Percentiles rank a stretch among this genome's conserved stretches.
phyloP scores from a whole-genome alignment of 2,329 filamentous ascomycete genomes.

The Trichoderma lentiforme region DNA sequence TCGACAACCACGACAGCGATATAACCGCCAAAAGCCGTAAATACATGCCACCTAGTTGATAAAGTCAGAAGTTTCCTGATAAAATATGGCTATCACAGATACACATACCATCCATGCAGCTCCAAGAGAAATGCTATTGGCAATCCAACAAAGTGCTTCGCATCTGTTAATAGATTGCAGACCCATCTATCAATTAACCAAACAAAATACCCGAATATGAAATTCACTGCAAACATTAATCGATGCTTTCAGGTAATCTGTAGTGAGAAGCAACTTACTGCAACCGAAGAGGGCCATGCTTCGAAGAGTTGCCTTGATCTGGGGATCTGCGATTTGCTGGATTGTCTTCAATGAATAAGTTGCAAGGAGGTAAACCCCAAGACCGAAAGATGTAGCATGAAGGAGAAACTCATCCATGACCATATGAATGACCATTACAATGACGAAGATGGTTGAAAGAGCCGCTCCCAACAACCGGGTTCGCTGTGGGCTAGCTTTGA shows the following conservation, averaged over 20 bases:
- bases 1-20: not conserved
- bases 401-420: conserved; percentile 42
- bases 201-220: not conserved
- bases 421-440: conserved; percentile 41
- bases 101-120: not conserved
- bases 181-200: not conserved
- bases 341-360: not conserved
- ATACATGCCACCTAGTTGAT: not conserved
- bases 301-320: not conserved
- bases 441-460: conserved; percentile 26
- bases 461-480: conserved; percentile 25
- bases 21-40: not conserved
- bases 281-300: not conserved
- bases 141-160: not conserved
- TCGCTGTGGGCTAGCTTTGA: conserved; percentile 27
- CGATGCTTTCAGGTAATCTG: not conserved
- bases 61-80: not conserved
- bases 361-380: conserved; percentile 27
- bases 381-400: conserved; percentile 35
- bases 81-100: not conserved
- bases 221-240: not conserved
- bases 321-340: not conserved
- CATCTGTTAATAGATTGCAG: not conserved
- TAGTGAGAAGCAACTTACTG: not conserved
- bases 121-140: not conserved